These are phyloP conservation scores for Coemansia sp. DNA, from an alignment of 192 early-diverging fungal species.

Conservation along the genomic window DNA sequence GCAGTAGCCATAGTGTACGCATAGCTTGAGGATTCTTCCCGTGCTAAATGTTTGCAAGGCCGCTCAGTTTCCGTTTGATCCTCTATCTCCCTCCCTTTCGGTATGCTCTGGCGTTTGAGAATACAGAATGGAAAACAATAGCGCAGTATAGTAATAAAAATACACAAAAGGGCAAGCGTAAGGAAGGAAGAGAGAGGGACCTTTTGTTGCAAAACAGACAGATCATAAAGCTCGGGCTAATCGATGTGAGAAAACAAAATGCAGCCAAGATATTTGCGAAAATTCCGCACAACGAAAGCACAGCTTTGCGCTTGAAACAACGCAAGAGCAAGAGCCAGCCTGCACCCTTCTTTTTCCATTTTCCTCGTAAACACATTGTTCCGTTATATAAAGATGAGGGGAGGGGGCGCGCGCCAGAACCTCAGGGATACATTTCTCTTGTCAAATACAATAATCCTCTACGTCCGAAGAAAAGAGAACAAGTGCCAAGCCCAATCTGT, in stretches of 20 bases:
- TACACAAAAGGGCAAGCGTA: not conserved
- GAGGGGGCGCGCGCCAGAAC: too few relatives aligned
- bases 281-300: conserved; percentile 5
- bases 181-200: not conserved
- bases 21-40: not conserved
- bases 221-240: not conserved
- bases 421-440: too few relatives aligned
- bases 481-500: too few relatives aligned
- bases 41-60: not conserved
- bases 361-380: too few relatives aligned
- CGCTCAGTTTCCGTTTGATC: too few relatives aligned
- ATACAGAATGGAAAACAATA: not conserved
- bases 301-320: too few relatives aligned
- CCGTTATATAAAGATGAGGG: too few relatives aligned
- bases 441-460: too few relatives aligned
- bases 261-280: not conserved
- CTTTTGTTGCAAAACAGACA: not conserved
- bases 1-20: not conserved
- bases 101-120: not conserved
- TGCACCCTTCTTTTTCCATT: too few relatives aligned
- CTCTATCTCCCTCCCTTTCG: not conserved
- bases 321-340: too few relatives aligned
- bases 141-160: not conserved
- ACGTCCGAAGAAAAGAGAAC: too few relatives aligned
- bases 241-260: not conserved